phyloP scores from a whole-genome alignment of 768 basidiomycete genomes.

The Phallus indusiatus region DNA sequence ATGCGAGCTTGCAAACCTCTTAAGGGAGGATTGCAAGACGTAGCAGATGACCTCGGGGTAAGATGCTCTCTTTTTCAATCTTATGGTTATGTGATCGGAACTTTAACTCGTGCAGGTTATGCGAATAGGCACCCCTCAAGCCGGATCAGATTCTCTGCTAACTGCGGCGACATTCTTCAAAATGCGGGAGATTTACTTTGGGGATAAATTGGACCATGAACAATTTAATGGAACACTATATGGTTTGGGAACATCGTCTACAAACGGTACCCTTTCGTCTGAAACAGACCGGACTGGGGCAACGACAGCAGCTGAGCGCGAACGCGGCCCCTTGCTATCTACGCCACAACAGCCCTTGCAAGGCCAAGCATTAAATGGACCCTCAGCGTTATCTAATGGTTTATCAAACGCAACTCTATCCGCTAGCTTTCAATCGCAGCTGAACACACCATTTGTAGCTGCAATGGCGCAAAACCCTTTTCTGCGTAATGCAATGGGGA shows the following conservation, averaged over 20 bases:
- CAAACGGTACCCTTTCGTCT: slow-evolving; percentile 37
- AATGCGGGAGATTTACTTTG: slow-evolving; percentile 87
- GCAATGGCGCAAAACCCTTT: slow-evolving; percentile 7
- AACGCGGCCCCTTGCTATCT: background rate
- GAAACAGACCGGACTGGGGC: slow-evolving; percentile 25
- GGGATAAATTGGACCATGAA: slow-evolving; percentile 73
- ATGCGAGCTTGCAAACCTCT: slow-evolving; percentile 79
- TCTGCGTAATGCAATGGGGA: slow-evolving; percentile 8
- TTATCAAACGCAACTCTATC: background rate
- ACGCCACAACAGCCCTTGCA: slow-evolving; percentile 7
- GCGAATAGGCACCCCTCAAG: slow-evolving; percentile 86
- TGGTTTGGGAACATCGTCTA: slow-evolving; percentile 52
- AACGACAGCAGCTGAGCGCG: slow-evolving; percentile 7
- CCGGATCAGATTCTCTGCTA: slow-evolving; percentile 93
- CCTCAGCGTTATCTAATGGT: slow-evolving; percentile 1
- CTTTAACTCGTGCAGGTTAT: slow-evolving; percentile 45
- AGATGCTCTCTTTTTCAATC: slow-evolving; percentile 17
- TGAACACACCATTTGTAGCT: slow-evolving; percentile 7
- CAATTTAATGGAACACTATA: slow-evolving; percentile 80
- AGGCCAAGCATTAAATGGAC: background rate
- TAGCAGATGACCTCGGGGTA: slow-evolving; percentile 93
- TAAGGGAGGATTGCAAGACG: slow-evolving; percentile 87
- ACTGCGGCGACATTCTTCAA: slow-evolving; percentile 95
- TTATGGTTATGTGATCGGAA: background rate
- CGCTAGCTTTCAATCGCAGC: slow-evolving; percentile 5